Evolutionary conservation across 192 early-diverging fungal species (phyloP).

Genomic region (Kappamyces sp.): DNA sequence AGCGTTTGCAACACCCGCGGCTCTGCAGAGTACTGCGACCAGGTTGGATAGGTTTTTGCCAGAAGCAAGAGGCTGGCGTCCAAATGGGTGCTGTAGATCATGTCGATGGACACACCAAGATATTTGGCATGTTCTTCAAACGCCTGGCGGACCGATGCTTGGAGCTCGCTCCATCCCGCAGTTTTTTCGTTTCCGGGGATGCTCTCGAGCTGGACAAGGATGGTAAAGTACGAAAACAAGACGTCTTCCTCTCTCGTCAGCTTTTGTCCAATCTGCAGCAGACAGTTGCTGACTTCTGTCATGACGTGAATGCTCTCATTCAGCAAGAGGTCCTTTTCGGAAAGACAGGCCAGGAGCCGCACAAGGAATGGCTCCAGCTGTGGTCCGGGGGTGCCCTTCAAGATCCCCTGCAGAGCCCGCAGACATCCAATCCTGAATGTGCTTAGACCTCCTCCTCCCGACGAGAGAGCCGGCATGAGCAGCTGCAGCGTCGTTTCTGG

Average conservation of each 20-base stretch:
- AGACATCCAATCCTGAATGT: conserved; percentile 40
- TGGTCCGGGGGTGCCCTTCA: conserved; percentile 31
- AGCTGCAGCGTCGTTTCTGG: conserved; percentile 34
- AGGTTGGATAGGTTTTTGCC: conserved; percentile 7
- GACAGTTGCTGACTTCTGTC: conserved; percentile 13
- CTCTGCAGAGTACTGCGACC: conserved; percentile 44
- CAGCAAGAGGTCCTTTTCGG: conserved; percentile 31
- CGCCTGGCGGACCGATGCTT: conserved; percentile 7
- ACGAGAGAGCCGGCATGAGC: conserved; percentile 25
- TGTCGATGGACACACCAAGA: conserved; percentile 12
- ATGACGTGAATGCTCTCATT: conserved; percentile 37
- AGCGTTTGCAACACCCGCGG: conserved; percentile 28
- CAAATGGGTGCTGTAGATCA: conserved; percentile 25
- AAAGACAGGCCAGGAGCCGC: conserved; percentile 19
- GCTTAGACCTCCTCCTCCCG: conserved; percentile 27
- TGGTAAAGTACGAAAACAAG: conserved; percentile 22
- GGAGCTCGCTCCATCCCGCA: conserved; percentile 25
- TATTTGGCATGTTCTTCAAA: conserved; percentile 13
- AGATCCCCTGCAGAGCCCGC: conserved; percentile 20
- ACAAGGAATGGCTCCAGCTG: conserved; percentile 1
- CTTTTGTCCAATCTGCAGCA: not conserved
- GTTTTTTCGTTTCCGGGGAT: conserved; percentile 29
- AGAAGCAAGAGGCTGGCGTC: conserved; percentile 6
- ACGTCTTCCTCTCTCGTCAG: not conserved
- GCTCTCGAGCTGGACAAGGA: conserved; percentile 28